Conservation (phyloP, 2,329 filamentous ascomycete species). For the Ambrosiella beaveri region DNA sequence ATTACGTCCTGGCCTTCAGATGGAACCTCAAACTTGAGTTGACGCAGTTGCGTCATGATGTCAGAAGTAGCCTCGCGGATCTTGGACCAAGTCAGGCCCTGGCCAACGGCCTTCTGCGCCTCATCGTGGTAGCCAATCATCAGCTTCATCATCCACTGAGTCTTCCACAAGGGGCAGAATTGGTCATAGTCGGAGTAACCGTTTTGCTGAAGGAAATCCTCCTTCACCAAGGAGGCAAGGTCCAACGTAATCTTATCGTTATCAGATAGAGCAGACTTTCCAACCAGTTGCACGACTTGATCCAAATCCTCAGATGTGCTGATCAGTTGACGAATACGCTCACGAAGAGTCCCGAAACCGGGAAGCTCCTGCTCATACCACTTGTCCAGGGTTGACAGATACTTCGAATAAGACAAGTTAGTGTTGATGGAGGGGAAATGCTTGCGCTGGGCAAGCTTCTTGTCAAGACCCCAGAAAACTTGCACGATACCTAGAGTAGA, state of each 20-base stretch:
- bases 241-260: constrained; percentile 97
- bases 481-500: constrained; percentile 94
- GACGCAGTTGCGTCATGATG: constrained; percentile 67
- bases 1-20: constrained; percentile 66
- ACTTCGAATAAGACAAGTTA: constrained; percentile 87
- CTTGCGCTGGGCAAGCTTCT: constrained; percentile 97
- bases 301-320: constrained; percentile 94
- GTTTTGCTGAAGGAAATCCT: constrained; percentile 98
- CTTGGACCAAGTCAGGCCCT: constrained; percentile 84
- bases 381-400: constrained; percentile 72
- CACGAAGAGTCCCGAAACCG: constrained; percentile 81
- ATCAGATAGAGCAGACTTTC: constrained; percentile 90
- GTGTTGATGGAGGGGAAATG: constrained; percentile 99
- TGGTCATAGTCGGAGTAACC: constrained; percentile 98
- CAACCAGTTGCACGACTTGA: constrained; percentile 95
- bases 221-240: constrained; percentile 80
- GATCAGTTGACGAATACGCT: constrained; percentile 84
- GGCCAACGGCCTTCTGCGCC: constrained; percentile 81
- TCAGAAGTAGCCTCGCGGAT: constrained; percentile 80
- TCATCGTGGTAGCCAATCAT: constrained; percentile 98
- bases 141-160: constrained; percentile 99
- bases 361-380: constrained; percentile 90
- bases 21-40: constrained; percentile 94
- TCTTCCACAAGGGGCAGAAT: constrained; percentile 99
- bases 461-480: constrained; percentile 99